These are phyloP conservation scores for Ophiocordyceps unilateralis DNA, from an alignment of 2,329 filamentous ascomycete genomes.

Conservation along the genomic window DNA sequence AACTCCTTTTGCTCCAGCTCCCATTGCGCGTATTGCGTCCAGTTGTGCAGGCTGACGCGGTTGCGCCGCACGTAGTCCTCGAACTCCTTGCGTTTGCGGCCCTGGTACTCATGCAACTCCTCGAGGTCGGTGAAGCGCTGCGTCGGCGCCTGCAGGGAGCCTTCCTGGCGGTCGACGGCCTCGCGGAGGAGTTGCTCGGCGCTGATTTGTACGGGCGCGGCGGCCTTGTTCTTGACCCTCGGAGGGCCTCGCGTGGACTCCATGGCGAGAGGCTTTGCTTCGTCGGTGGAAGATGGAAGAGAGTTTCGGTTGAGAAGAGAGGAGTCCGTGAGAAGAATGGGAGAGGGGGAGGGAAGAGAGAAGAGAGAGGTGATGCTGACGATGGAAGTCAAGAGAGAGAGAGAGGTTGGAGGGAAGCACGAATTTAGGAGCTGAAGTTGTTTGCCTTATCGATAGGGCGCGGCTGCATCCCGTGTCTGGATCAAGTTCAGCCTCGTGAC, in stretches of 20 bases:
- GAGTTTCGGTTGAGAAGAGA: neutral
- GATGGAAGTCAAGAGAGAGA: too few relatives aligned
- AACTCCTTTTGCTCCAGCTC: constrained; percentile 98
- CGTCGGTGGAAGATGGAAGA: neutral
- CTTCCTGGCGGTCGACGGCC: constrained; percentile 91
- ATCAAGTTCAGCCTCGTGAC: too few relatives aligned
- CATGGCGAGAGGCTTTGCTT: constrained; percentile 48
- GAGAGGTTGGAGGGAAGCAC: neutral
- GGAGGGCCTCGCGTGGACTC: constrained; percentile 82
- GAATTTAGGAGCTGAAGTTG: neutral
- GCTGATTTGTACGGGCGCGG: constrained; percentile 79
- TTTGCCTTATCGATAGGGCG: neutral
- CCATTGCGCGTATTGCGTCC: constrained; percentile 95
- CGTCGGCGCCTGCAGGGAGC: constrained; percentile 71
- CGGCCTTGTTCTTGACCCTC: constrained; percentile 95
- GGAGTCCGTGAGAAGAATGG: neutral
- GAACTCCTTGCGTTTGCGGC: constrained; percentile 87
- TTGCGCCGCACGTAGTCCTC: constrained; percentile 96
- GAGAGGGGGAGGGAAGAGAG: too few relatives aligned
- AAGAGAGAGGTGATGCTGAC: too few relatives aligned
- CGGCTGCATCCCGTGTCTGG: neutral
- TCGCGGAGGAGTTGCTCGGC: constrained; percentile 95
- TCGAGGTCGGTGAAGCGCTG: constrained; percentile 93
- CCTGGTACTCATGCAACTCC: constrained; percentile 94
- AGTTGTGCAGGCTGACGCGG: constrained; percentile 92